Evolutionary conservation across 2,329 filamentous ascomycete species (phyloP).

Genomic region (Phaeosphaeriaceae sp.): DNA sequence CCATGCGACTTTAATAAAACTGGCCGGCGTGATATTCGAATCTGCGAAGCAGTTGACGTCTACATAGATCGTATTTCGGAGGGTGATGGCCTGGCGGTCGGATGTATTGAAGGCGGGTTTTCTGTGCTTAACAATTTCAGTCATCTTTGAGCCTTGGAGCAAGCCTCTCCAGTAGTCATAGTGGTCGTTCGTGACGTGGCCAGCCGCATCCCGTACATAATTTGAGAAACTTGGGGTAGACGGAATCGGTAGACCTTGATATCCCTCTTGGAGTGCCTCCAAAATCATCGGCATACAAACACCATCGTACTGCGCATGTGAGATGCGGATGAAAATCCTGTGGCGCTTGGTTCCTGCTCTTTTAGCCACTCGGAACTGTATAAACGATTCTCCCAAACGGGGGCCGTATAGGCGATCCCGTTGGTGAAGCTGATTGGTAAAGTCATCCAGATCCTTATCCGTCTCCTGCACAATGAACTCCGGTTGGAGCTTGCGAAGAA

Average conservation of each 20-base stretch:
- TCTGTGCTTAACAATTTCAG: conserved; percentile 39
- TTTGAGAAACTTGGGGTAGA: conserved; percentile 40
- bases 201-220: conserved; percentile 37
- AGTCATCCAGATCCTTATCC: conserved; percentile 36
- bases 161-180: conserved; percentile 41
- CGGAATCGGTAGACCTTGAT: conserved; percentile 40
- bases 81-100: conserved; percentile 34
- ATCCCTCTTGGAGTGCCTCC: conserved; percentile 34
- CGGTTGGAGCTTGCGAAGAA: conserved; percentile 38
- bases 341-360: conserved; percentile 35
- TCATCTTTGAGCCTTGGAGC: conserved; percentile 42
- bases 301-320: conserved; percentile 46
- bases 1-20: conserved; percentile 56
- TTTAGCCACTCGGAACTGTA: conserved; percentile 40
- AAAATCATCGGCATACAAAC: conserved; percentile 41
- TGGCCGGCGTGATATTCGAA: conserved; percentile 51
- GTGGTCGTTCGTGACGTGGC: conserved; percentile 29
- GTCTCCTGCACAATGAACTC: conserved; percentile 41
- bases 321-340: conserved; percentile 42
- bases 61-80: conserved; percentile 31
- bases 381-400: conserved; percentile 37
- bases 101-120: conserved; percentile 41
- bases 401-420: conserved; percentile 37
- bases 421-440: conserved; percentile 35
- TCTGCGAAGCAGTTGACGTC: conserved; percentile 27